Evolutionary conservation across 2,329 filamentous ascomycete species (phyloP), one percentile per base, ranked within the genome.

Genomic region (Aspergillus sp.): DNA sequence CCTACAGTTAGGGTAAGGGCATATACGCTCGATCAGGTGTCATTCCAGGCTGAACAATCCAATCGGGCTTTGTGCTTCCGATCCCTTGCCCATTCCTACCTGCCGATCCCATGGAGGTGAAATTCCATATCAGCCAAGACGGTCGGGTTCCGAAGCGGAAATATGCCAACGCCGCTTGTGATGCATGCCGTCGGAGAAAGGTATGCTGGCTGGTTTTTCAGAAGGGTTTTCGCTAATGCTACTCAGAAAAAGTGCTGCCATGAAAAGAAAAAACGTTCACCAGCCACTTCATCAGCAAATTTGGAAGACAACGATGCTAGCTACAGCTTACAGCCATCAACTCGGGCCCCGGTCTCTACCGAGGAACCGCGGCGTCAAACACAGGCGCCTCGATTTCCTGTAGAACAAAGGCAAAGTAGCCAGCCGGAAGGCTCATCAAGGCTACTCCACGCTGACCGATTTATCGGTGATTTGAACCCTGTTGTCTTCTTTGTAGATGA

Each of bases 391-490:
- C 36, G 16, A n/a, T 7, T 42, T 1, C 36, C 36, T 42, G 36
- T 42, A n/a, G 36, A 42, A 12, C 14, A 7, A 42, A 42, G 36
- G 39, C 12, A 20, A 18, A n/a, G 26, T n/a, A n/a, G 20, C 36
- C 18, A 12, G 11, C 18, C 47, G 14, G 14, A 50, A 22, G 1
- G 5, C 10, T 29, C 26, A 47, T 32, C 5, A 7, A n/a, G 45
- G 49, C 29, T 14, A 6, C 51, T 16, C 20, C 52, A 31, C 16
- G 22, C 58, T 11, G 55, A 57, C 51, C 65, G 60, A 4, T 67
- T 67, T 52, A 55, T 63, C 5, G 62, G 65, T 10, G 64, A 67
- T 26, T 58, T 63, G 26, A 66, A 66, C 31, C 65, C 65, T 11
- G 55, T 67, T 24, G 58, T 59, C 16, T 58, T 59, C 6, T 58